These are phyloP conservation scores for Xylaria curta DNA, from an alignment of 495 filamentous ascomycete genomes.

Conservation along the genomic window DNA sequence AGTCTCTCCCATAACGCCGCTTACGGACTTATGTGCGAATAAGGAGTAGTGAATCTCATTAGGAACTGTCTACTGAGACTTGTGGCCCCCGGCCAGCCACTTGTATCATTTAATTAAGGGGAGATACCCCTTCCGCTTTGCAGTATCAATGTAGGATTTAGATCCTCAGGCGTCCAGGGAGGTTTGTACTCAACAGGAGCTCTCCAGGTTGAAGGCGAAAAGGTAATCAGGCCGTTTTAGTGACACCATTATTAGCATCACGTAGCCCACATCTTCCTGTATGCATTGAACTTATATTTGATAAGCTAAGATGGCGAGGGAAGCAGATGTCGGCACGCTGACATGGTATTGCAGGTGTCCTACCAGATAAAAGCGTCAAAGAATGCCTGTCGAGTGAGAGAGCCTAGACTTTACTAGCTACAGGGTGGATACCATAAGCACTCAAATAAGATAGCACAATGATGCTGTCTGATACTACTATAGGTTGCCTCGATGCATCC, in stretches of 20 bases:
- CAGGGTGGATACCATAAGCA: not conserved
- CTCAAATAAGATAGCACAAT: conserved; percentile 2
- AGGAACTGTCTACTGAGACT: not conserved
- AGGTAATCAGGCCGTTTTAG: not conserved
- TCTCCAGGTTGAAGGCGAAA: not conserved
- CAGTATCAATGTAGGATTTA: not conserved
- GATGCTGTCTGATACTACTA: not conserved
- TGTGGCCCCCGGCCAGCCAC: not conserved
- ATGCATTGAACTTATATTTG: conserved; percentile 3
- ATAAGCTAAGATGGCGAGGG: not conserved
- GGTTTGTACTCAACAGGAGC: not conserved
- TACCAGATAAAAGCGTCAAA: not conserved
- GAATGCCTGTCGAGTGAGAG: not conserved
- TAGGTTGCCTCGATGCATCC: not conserved
- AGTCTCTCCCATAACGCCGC: not conserved
- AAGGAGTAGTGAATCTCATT: not conserved
- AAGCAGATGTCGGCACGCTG: not conserved
- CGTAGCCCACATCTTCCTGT: not conserved
- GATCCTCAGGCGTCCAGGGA: not conserved
- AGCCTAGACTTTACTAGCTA: not conserved
- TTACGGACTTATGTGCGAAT: not conserved
- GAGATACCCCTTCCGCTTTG: not conserved
- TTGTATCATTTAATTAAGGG: not conserved
- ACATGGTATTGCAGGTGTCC: not conserved
- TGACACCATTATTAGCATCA: not conserved